These are phyloP conservation scores for Aureobasidium sp. DNA, from an alignment of 2,329 filamentous ascomycete genomes.

Conservation along the genomic window DNA sequence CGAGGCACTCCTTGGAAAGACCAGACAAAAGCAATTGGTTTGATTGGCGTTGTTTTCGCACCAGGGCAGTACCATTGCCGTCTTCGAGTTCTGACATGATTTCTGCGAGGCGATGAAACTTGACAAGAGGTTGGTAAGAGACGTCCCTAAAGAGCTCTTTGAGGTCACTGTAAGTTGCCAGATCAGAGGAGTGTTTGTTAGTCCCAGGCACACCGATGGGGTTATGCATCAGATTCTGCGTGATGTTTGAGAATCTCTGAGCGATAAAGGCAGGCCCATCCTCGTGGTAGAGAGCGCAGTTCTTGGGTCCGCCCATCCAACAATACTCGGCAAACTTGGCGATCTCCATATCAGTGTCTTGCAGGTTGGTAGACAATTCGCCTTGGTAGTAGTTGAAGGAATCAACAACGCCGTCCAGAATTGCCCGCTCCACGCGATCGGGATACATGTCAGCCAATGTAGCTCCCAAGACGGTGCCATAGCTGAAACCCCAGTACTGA, in stretches of 20 bases:
- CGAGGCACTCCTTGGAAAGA: constrained; percentile 18
- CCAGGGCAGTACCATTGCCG: constrained; percentile 21
- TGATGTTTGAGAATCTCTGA: constrained; percentile 31
- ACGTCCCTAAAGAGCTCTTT: constrained; percentile 23
- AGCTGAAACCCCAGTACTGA: constrained; percentile 36
- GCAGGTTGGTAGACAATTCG: constrained; percentile 40
- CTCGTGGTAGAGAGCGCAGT: constrained; percentile 34
- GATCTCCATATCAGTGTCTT: constrained; percentile 48
- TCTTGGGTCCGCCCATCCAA: constrained; percentile 37
- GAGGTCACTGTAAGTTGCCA: constrained; percentile 32
- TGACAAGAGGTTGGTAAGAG: constrained; percentile 25
- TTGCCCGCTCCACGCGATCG: constrained; percentile 32
- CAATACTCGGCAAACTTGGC: constrained; percentile 47
- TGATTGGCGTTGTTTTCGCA: constrained; percentile 14
- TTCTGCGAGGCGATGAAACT: constrained; percentile 24
- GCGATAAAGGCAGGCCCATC: constrained; percentile 29
- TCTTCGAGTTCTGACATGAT: constrained; percentile 26
- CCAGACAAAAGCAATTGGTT: not conserved
- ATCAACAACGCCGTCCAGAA: constrained; percentile 36
- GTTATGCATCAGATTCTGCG: constrained; percentile 29
- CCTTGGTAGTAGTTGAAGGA: constrained; percentile 40
- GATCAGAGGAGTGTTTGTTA: constrained; percentile 14
- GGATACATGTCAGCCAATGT: constrained; percentile 41
- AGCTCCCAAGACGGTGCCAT: constrained; percentile 38
- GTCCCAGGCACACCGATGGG: constrained; percentile 40